These are phyloP conservation scores for Limnomonas spitsbergensis DNA, from an alignment of 139 green algal species.

Conservation along the genomic window DNA sequence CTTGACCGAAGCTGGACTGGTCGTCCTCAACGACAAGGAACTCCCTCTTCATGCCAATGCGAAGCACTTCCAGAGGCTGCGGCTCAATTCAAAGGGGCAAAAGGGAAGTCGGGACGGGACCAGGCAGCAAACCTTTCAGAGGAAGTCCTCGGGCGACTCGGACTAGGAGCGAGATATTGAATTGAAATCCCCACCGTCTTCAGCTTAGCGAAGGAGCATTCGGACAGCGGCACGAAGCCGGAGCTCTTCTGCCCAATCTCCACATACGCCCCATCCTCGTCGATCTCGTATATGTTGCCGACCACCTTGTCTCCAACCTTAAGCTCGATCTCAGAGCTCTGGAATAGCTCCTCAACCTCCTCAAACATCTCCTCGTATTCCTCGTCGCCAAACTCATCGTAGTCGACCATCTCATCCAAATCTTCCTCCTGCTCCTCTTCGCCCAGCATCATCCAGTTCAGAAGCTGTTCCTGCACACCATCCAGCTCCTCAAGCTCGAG, in stretches of 20 bases:
- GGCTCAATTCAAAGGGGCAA: background rate
- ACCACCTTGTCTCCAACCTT: constrained; percentile 62
- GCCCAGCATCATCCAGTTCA: constrained; percentile 44
- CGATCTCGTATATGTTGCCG: constrained; percentile 72
- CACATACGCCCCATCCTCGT: constrained; percentile 84
- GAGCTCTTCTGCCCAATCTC: constrained; percentile 91
- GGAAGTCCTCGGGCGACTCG: too few species aligned
- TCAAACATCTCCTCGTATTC: constrained; percentile 44
- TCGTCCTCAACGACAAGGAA: constrained; percentile 83
- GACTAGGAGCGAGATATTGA: too few species aligned
- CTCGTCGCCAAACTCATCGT: constrained; percentile 47
- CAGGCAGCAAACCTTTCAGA: too few species aligned
- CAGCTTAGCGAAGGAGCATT: constrained; percentile 72
- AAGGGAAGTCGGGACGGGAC: background rate
- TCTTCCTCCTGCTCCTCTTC: constrained; percentile 43
- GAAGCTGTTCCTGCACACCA: constrained; percentile 39
- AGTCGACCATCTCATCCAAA: constrained; percentile 56
- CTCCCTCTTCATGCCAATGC: constrained; percentile 67
- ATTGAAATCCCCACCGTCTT: constrained; percentile 34
- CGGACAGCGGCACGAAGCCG: constrained; percentile 73
- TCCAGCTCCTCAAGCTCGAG: constrained; percentile 19
- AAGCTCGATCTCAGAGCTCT: constrained; percentile 43
- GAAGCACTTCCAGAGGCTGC: constrained; percentile 68
- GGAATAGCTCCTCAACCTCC: constrained; percentile 55
- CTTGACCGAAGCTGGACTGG: constrained; percentile 55